Conservation (phyloP, 495 filamentous ascomycete species). For the Niebla homalea region DNA sequence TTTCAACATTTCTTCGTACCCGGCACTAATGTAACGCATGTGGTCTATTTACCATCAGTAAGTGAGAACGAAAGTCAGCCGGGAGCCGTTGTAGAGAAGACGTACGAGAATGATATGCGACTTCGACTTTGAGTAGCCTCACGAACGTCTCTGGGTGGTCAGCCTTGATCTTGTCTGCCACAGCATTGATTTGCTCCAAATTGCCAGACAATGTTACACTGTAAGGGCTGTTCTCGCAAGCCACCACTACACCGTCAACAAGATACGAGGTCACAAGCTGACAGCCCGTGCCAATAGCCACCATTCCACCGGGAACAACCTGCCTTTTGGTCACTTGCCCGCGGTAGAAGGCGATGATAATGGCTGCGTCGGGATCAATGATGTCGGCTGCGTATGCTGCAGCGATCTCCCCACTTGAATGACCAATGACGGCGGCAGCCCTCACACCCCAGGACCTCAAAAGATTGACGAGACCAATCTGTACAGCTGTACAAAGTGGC, state of each 20-base stretch:
- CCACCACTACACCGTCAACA: neutral
- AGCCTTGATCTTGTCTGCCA: conserved; percentile 7
- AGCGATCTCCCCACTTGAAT: conserved; percentile 28
- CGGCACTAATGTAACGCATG: neutral
- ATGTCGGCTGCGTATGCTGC: conserved; percentile 22
- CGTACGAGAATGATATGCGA: conserved; percentile 31
- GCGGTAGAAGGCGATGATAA: conserved; percentile 20
- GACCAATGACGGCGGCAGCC: conserved; percentile 14
- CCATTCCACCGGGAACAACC: conserved; percentile 8
- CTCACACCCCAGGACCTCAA: conserved; percentile 12
- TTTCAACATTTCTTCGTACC: conserved; percentile 1
- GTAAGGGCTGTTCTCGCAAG: conserved; percentile 4
- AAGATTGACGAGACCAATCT: conserved; percentile 20
- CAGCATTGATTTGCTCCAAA: neutral
- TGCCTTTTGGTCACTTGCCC: conserved; percentile 7
- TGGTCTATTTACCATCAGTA: neutral
- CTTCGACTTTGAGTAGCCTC: conserved; percentile 21
- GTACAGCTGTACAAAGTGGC: conserved; percentile 19
- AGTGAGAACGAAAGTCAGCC: neutral
- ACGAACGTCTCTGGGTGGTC: conserved; percentile 4
- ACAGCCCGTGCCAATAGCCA: conserved; percentile 5
- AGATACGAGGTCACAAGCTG: neutral
- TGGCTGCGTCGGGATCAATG: conserved; percentile 13
- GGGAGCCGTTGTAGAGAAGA: neutral
- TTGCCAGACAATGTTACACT: conserved; percentile 5